These are phyloP conservation scores for Basidioascus undulatus DNA, from an alignment of 768 basidiomycete species.

Conservation along the genomic window DNA sequence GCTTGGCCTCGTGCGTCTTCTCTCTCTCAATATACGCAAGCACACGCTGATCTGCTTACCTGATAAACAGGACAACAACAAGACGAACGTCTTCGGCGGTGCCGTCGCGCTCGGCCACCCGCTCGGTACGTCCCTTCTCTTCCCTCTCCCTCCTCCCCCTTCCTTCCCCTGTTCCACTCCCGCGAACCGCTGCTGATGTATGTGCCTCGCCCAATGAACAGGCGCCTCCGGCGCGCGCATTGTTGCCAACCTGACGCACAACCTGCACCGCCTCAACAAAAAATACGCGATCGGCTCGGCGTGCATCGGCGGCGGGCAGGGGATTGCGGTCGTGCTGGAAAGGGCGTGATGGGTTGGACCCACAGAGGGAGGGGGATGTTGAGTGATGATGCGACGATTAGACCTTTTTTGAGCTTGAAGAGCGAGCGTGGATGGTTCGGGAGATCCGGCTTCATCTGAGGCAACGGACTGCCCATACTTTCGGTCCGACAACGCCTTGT, in stretches of 20 bases:
- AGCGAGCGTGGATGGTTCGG: too few relatives aligned
- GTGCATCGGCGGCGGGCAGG: slow-evolving; percentile 23
- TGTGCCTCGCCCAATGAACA: too few relatives aligned
- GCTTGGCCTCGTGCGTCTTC: slow-evolving; percentile 19
- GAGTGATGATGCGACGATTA: too few relatives aligned
- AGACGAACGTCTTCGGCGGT: slow-evolving; percentile 16
- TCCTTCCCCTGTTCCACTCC: not conserved
- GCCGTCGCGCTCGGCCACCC: slow-evolving; percentile 19
- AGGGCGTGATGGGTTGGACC: slow-evolving; percentile 9
- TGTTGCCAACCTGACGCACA: slow-evolving; percentile 19
- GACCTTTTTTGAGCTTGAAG: too few relatives aligned
- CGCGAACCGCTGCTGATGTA: slow-evolving; percentile 12
- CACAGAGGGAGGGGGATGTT: too few relatives aligned
- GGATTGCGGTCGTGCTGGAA: slow-evolving; percentile 18
- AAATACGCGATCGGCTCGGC: slow-evolving; percentile 21
- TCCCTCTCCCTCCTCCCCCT: not conserved
- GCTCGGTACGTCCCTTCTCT: slow-evolving; percentile 9
- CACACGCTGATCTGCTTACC: too few relatives aligned
- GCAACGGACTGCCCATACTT: too few relatives aligned
- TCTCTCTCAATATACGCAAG: slow-evolving; percentile 14
- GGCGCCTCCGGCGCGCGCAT: slow-evolving; percentile 16
- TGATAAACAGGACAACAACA: slow-evolving; percentile 10
- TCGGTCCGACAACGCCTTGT: too few relatives aligned
- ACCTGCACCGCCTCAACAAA: slow-evolving; percentile 18
- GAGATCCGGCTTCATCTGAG: too few relatives aligned